These are phyloP conservation scores for Sonneratia caseolaris DNA, from an alignment of 345 rosid genomes.

Conservation along the genomic window DNA sequence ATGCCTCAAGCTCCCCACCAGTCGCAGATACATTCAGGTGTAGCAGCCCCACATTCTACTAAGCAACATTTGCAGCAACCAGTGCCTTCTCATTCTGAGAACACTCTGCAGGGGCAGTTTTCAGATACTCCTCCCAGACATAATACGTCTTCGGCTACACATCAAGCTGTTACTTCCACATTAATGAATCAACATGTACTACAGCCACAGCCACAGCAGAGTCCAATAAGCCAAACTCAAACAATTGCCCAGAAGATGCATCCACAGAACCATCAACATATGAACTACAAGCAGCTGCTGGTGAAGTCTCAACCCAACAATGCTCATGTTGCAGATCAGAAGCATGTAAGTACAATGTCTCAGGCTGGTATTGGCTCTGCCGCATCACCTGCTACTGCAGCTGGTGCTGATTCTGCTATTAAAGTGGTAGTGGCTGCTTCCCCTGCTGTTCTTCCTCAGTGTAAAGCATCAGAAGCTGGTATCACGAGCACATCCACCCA, in stretches of 20 bases:
- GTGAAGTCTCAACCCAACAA: constrained; percentile 51
- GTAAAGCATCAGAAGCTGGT: constrained; percentile 55
- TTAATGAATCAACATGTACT: constrained; percentile 23
- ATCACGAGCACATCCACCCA: constrained; percentile 33
- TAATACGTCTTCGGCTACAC: constrained; percentile 21
- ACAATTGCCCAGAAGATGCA: constrained; percentile 45
- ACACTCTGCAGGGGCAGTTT: constrained; percentile 48
- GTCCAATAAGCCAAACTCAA: constrained; percentile 53
- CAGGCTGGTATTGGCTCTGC: constrained; percentile 2
- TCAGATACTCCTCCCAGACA: constrained; percentile 39
- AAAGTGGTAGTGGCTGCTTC: constrained; percentile 29
- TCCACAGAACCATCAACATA: constrained; percentile 39
- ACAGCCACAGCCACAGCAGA: constrained; percentile 26
- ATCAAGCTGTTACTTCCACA: constrained; percentile 39
- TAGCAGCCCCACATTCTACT: constrained; percentile 21
- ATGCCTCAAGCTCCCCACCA: constrained; percentile 47
- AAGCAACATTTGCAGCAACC: constrained; percentile 42
- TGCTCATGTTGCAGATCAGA: constrained; percentile 35
- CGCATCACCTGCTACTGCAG: constrained; percentile 28
- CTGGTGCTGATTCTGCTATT: constrained; percentile 37
- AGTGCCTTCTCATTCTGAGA: constrained; percentile 56
- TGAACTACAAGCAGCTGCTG: constrained; percentile 18
- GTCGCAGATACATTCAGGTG: constrained; percentile 50
- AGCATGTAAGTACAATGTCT: constrained; percentile 23
- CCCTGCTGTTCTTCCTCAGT: constrained; percentile 19